phyloP scores from a whole-genome alignment of 2,329 filamentous ascomycete species.

The Alternaria panax region DNA sequence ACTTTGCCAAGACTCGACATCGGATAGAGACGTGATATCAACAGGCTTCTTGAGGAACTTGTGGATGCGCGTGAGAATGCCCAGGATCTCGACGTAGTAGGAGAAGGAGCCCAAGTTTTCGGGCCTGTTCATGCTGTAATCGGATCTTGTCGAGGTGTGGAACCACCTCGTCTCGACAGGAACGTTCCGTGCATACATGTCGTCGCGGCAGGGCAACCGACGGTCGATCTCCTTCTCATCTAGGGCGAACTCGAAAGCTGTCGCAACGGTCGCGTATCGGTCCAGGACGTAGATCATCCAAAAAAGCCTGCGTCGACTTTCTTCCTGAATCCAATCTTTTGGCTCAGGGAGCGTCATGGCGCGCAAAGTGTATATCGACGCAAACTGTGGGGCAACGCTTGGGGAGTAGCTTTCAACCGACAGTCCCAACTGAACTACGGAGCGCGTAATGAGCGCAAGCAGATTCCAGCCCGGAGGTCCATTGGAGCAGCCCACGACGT shows the following conservation, averaged over 20 bases:
- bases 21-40: conserved; percentile 81
- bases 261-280: conserved; percentile 87
- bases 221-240: conserved; percentile 91
- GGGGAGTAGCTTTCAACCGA: conserved; percentile 83
- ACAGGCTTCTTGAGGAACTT: conserved; percentile 88
- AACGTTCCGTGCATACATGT: conserved; percentile 83
- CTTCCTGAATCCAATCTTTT: conserved; percentile 86
- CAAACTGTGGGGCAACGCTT: conserved; percentile 77
- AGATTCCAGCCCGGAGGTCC: conserved; percentile 93
- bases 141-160: conserved; percentile 56
- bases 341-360: conserved; percentile 86
- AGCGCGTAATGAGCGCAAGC: conserved; percentile 85
- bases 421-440: conserved; percentile 85
- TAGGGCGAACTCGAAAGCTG: conserved; percentile 89
- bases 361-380: conserved; percentile 87
- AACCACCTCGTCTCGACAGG: conserved; percentile 88
- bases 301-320: conserved; percentile 82
- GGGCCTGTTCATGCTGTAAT: conserved; percentile 72
- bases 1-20: conserved; percentile 89
- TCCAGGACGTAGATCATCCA: conserved; percentile 96
- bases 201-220: conserved; percentile 84
- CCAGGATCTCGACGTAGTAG: conserved; percentile 88
- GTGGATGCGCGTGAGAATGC: conserved; percentile 86
- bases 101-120: conserved; percentile 88
- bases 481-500: conserved; percentile 85